phyloP scores from a whole-genome alignment of 2,329 filamentous ascomycete species.

The Fusarium nelsonii region DNA sequence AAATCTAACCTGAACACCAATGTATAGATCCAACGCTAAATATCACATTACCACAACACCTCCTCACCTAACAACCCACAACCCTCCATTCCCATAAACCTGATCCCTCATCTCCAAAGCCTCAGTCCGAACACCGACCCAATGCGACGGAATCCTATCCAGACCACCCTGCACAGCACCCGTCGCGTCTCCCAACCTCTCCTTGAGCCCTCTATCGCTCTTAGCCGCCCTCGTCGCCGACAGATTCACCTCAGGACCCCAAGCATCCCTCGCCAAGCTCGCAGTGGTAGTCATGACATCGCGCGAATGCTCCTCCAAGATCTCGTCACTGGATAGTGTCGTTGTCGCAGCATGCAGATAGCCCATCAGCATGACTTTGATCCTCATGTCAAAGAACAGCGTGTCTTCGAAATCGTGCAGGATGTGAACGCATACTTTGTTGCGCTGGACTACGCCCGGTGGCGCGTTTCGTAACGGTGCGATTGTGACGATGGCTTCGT shows the following conservation, averaged over 20 bases:
- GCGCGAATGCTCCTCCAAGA: slow-evolving; percentile 50
- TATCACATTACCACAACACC: neutral
- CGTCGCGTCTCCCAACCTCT: slow-evolving; percentile 62
- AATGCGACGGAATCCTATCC: slow-evolving; percentile 70
- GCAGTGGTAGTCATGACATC: slow-evolving; percentile 60
- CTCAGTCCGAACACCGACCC: slow-evolving; percentile 68
- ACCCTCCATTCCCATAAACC: slow-evolving; percentile 61
- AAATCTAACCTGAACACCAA: neutral
- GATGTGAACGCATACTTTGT: slow-evolving; percentile 66
- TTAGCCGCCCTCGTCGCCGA: slow-evolving; percentile 55
- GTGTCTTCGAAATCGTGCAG: slow-evolving; percentile 62
- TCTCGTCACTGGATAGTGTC: slow-evolving; percentile 31
- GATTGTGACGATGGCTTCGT: slow-evolving; percentile 69
- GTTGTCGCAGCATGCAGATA: slow-evolving; percentile 61
- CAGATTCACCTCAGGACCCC: slow-evolving; percentile 57
- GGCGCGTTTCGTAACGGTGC: slow-evolving; percentile 62
- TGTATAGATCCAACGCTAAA: neutral
- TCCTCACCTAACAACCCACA: slow-evolving; percentile 57
- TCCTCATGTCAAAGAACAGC: slow-evolving; percentile 56
- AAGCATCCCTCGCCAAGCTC: slow-evolving; percentile 61
- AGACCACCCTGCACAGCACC: slow-evolving; percentile 65
- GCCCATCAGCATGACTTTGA: slow-evolving; percentile 71
- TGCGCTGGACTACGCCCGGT: slow-evolving; percentile 62
- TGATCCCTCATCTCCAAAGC: slow-evolving; percentile 62
- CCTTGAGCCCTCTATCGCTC: slow-evolving; percentile 58